Conservation (phyloP, 2,329 filamentous ascomycete genomes). For the Piedraia hortae region DNA sequence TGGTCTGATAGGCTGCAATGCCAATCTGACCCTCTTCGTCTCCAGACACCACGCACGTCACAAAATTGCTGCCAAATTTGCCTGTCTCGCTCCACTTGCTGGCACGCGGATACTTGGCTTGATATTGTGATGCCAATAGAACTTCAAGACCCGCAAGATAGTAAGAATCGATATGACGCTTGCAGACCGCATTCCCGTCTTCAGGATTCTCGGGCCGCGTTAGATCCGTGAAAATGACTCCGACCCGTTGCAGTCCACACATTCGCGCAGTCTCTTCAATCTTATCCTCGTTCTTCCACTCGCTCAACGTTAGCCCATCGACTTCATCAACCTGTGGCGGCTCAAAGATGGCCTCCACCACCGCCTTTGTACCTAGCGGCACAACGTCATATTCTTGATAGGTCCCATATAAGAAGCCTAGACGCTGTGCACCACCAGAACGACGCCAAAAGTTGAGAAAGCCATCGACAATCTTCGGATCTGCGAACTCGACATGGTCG, state of each 20-base stretch:
- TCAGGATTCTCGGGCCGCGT: slow-evolving; percentile 39
- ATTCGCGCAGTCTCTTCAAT: slow-evolving; percentile 53
- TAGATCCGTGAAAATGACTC: slow-evolving; percentile 85
- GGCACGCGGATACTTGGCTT: slow-evolving; percentile 65
- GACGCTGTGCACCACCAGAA: slow-evolving; percentile 55
- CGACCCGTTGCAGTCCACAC: slow-evolving; percentile 69
- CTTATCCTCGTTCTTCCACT: slow-evolving; percentile 64
- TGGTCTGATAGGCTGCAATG: slow-evolving; percentile 80
- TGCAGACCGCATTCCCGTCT: slow-evolving; percentile 58
- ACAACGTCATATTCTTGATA: slow-evolving; percentile 83
- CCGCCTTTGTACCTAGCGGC: slow-evolving; percentile 75
- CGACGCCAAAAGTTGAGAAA: slow-evolving; percentile 79
- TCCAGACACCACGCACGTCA: slow-evolving; percentile 86
- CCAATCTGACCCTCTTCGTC: slow-evolving; percentile 71
- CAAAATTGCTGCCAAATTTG: slow-evolving; percentile 81
- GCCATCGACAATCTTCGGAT: slow-evolving; percentile 58
- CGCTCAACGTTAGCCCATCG: slow-evolving; percentile 60
- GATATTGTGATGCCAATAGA: slow-evolving; percentile 61
- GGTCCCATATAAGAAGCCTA: slow-evolving; percentile 75
- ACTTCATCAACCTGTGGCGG: slow-evolving; percentile 71
- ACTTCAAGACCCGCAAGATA: slow-evolving; percentile 83
- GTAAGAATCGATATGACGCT: slow-evolving; percentile 84
- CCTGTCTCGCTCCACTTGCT: slow-evolving; percentile 96
- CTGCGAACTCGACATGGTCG: slow-evolving; percentile 89
- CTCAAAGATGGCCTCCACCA: slow-evolving; percentile 93